Percentiles rank a stretch among this genome's conserved stretches.
phyloP scores from a whole-genome alignment of 352 stramenopile species.

The Phytopythium delawarense region DNA sequence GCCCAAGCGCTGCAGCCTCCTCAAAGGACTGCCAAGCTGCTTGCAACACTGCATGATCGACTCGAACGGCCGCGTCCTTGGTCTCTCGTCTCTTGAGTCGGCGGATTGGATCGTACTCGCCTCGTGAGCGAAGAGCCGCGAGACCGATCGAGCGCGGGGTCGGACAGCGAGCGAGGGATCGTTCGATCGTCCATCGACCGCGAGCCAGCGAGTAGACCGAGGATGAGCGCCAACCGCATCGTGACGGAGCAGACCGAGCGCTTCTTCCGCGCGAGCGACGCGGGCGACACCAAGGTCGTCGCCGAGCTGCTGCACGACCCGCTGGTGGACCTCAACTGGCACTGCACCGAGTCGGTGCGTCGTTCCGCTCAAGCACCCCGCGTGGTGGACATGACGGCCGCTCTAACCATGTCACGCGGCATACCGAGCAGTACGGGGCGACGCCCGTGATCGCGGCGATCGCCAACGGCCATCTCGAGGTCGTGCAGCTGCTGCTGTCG shows the following conservation, averaged over 20 bases:
- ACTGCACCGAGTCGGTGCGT: slow-evolving; percentile 53
- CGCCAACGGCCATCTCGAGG: slow-evolving; percentile 45
- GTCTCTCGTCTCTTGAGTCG: too few species aligned
- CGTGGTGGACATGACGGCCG: too few species aligned
- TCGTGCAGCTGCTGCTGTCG: slow-evolving; percentile 52
- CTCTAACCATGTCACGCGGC: neutral
- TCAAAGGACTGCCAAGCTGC: too few species aligned
- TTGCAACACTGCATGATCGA: too few species aligned
- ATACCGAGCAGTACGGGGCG: slow-evolving; percentile 48
- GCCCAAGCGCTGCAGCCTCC: too few species aligned
- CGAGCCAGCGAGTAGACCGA: neutral
- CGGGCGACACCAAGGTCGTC: slow-evolving; percentile 42
- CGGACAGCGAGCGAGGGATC: neutral
- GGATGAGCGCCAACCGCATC: slow-evolving; percentile 66
- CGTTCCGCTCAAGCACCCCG: neutral
- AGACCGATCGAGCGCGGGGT: neutral
- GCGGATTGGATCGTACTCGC: neutral
- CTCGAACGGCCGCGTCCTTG: too few species aligned
- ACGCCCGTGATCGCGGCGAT: slow-evolving; percentile 71
- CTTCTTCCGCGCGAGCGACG: slow-evolving; percentile 56
- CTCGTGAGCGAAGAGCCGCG: slow-evolving; percentile 1
- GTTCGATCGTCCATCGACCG: too few species aligned
- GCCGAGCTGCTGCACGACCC: slow-evolving; percentile 36
- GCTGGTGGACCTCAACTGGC: slow-evolving; percentile 66
- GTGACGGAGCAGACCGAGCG: slow-evolving; percentile 52